Evolutionary conservation across 2,329 filamentous ascomycete species (phyloP), one percentile per base, ranked within the genome.

Genomic region (Nothophaeocryptopus gaeumannii): DNA sequence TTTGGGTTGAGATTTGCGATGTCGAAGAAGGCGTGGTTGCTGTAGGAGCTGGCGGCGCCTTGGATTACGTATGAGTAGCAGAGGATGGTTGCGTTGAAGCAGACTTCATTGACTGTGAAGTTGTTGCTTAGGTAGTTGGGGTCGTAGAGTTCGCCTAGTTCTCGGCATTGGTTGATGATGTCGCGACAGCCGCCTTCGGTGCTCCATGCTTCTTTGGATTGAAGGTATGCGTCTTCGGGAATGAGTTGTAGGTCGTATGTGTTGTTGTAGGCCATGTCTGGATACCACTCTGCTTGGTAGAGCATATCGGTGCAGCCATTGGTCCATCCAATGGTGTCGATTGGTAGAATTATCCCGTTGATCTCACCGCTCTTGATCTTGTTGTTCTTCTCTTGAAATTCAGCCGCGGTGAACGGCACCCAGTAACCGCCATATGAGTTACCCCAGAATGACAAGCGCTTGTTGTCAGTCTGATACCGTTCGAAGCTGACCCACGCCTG

Each of bases 251-350:
- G 75, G 3, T 75, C 80, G 62, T 86, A 89, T 0, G 82, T 81
- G 63, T 86, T 86, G 61, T 80, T 79, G 50, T 75, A 72, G 12
- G 79, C 78, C 67, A 83, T 82, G 5, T 68, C 64, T 1, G 80
- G 75, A 55, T 78, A 81, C 56, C 67, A 78, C 1, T 78, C 76
- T 1, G 70, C 71, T 68, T 88, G 82, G 1, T 80, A 72, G 13
- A 82, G 65, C 55, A 78, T 72, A 61, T 89, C 86, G 31, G 88
- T 72, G 60, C 83, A 82, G n/a, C 84, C 85, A 63, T 88, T 88
- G 50, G 86, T 73, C 52, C 88, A 83, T 15, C 84, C 84, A 0
- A 88, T 67, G 0, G 83, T 80, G 8, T 70, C 72, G 2, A 89
- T 70, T 34, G 78, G 75, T 34, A 86, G 77, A 33, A 80, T 75